Percentiles rank a stretch among this genome's conserved stretches.
These are phyloP conservation scores for Pancytospora philotis DNA, from an alignment of 371 early-diverging fungal species.

Conservation along the genomic window DNA sequence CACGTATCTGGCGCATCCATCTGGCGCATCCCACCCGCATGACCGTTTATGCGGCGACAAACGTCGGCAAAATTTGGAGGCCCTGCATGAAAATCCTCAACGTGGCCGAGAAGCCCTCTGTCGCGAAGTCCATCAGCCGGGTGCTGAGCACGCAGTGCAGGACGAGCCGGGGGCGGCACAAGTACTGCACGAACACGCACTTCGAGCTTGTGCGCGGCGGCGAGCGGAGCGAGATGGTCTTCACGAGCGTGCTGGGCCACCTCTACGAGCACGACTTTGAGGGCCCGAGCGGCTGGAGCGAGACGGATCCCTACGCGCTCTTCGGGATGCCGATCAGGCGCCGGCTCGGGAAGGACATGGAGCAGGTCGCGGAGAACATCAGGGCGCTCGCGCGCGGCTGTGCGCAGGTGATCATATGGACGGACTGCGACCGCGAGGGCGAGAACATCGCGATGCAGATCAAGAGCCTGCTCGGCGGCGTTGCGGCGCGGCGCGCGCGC, in stretches of 20 bases:
- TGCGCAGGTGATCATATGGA: constrained; percentile 82
- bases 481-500: constrained; percentile 60
- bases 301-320: constrained; percentile 50
- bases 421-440: constrained; percentile 98
- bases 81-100: constrained; percentile 56
- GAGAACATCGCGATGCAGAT: constrained; percentile 89
- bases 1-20: no score
- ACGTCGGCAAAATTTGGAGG: no score
- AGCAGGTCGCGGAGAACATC: constrained; percentile 60
- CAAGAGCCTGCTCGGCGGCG: constrained; percentile 44
- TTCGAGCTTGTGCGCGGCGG: constrained; percentile 35
- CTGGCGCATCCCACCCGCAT: no score
- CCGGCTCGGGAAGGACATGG: constrained; percentile 19
- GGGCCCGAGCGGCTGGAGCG: constrained; percentile 46
- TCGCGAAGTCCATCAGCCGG: constrained; percentile 74
- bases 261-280: constrained; percentile 53
- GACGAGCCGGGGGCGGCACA: constrained; percentile 31
- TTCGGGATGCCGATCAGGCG: constrained; percentile 41
- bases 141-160: constrained; percentile 62
- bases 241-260: constrained; percentile 60
- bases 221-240: constrained; percentile 46
- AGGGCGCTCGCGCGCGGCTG: constrained; percentile 64
- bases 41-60: no score
- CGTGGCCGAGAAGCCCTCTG: constrained; percentile 95
- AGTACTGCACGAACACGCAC: constrained; percentile 53